Conservation (phyloP, 768 basidiomycete species). For the Tylopilus sp. region DNA sequence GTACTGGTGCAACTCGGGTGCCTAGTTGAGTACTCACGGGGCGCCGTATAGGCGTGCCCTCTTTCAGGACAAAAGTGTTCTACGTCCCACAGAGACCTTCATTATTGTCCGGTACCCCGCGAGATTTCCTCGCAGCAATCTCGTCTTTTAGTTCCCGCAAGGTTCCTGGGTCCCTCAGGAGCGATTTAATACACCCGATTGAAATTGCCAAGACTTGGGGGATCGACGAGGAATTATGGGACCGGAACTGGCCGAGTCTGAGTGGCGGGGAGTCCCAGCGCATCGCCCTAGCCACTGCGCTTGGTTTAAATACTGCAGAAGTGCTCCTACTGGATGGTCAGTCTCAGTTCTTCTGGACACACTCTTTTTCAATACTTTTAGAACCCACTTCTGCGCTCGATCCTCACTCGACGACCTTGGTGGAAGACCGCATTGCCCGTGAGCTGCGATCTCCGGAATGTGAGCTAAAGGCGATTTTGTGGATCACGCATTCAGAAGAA, state of each 20-base stretch:
- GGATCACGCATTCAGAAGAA: conserved; percentile 87
- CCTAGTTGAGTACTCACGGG: neutral
- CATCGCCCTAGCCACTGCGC: conserved; percentile 71
- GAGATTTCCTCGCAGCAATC: conserved; percentile 62
- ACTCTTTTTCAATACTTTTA: conserved; percentile 27
- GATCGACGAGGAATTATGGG: conserved; percentile 67
- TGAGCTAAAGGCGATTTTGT: conserved; percentile 67
- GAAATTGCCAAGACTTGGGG: conserved; percentile 64
- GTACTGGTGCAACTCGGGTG: conserved; percentile 9
- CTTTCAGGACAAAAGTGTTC: conserved; percentile 72
- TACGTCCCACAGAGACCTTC: conserved; percentile 90
- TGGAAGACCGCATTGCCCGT: conserved; percentile 59
- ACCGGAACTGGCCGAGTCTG: conserved; percentile 71
- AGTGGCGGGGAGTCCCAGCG: conserved; percentile 88
- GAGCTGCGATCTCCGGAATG: conserved; percentile 48
- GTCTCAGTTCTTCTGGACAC: conserved; percentile 16
- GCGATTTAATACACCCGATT: conserved; percentile 38
- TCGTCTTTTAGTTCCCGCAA: conserved; percentile 48
- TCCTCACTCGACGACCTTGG: conserved; percentile 54
- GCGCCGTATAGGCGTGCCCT: conserved; percentile 60
- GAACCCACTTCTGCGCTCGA: conserved; percentile 92
- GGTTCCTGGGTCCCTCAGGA: conserved; percentile 21
- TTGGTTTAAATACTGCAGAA: conserved; percentile 73
- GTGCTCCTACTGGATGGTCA: conserved; percentile 77
- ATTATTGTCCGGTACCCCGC: conserved; percentile 77